Base-by-base conservation (phyloP, 2,329 filamentous ascomycete species). In the Raffaelea ambrosiae region DNA sequence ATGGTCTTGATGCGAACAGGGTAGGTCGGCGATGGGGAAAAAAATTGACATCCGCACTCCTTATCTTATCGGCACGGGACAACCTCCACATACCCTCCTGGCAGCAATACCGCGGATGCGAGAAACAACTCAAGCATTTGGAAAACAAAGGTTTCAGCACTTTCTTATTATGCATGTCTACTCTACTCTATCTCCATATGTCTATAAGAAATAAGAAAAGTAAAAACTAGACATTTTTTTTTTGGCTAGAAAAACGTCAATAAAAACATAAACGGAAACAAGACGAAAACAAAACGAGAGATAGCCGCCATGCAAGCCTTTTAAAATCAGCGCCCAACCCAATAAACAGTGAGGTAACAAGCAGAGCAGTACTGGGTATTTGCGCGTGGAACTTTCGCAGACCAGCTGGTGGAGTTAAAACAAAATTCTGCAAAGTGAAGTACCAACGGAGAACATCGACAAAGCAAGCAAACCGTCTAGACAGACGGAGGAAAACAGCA, bases 31-130 rank as follows among this genome's bases (percentile, higher is more conserved):
- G n/a, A n/a, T n/a, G n/a, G 20, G 21, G 35, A 40, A 52, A 53
- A 53, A 54, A 53, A 47, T 47, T 31, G 22, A 40, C n/a, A 13
- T 16, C 9, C 21, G 40, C n/a, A 19, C 21, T 16, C 9, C 52
- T 51, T 54, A 54, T 54, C 53, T 54, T 53, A 54, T 54, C 51
- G 18, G 19, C 51, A 51, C 51, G 47, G 43, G 48, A 50, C 39
- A 19, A 10, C n/a, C n/a, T n/a, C n/a, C n/a, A n/a, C n/a, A n/a
- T n/a, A n/a, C n/a, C n/a, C n/a, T n/a, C n/a, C n/a, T n/a, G n/a
- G n/a, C n/a, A n/a, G n/a, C n/a, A n/a, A n/a, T n/a, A n/a, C n/a
- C n/a, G n/a, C n/a, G n/a, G n/a, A n/a, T n/a, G n/a, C n/a, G n/a
- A n/a, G n/a, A n/a, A n/a, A n/a, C n/a, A n/a, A n/a, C n/a, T n/a